Base-by-base conservation (phyloP, 2,329 filamentous ascomycete species). In the Xylaria sp. region DNA sequence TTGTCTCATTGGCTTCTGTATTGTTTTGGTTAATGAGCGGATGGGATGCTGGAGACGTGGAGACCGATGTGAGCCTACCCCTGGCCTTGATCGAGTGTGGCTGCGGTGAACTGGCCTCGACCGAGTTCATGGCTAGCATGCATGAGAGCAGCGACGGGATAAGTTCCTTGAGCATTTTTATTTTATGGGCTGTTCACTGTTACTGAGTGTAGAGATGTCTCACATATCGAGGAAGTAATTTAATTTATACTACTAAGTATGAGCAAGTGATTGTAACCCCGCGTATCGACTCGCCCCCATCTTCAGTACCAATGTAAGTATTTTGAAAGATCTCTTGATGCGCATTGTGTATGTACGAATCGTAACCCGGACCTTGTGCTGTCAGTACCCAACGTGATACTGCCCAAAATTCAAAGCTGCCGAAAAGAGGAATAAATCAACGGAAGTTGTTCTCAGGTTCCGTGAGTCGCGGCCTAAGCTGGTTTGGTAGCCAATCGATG, bases 1-100 rank as follows among this genome's bases (percentile, higher is more conserved):
- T 46, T 3, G 57, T 65, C 33, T 54, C 53, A 21, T 63, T 63
- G 15, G 41, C 47, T 35, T 44, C 44, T 59, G 13, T 25, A 5
- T 27, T 17, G 1, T 40, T 4, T 44, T n/a, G 27, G 19, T 48
- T 1, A 54, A 11, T 29, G 21, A 31, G 11, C 4, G 15, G 19
- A 11, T 17, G 29, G 23, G 4, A 13, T 29, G 40, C 31, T 19
- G n/a, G 10, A 8, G 48, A 17, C 7, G 25, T 15, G 3, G 7
- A 31, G 37, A 5, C 41, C 9, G 13, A 33, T 7, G 5, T 17
- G 31, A 13, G n/a, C 49, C 1, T 48, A 59, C 56, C 17, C 31
- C 48, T 54, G 5, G 56, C 2, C 19, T 41, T 46, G 15, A 48
- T 41, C 23, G 19, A 13, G 15, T 48, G 25, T 5, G 33, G 35